phyloP scores from a whole-genome alignment of 352 stramenopile species.

The Globisporangium barbulae region DNA sequence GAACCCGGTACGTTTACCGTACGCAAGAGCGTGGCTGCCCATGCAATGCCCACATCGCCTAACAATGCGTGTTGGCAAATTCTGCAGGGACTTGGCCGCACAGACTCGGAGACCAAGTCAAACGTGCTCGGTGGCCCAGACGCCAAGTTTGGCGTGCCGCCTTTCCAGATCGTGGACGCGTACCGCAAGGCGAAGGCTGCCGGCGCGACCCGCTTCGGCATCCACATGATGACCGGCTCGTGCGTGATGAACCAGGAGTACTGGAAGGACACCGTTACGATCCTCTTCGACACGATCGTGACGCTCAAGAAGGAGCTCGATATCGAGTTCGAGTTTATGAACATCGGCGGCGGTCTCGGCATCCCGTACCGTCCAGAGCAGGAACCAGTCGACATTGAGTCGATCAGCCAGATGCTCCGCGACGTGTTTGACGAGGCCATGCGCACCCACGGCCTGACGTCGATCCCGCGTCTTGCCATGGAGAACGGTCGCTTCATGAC shows the following conservation, averaged over 20 bases:
- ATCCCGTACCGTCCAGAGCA: conserved; percentile 86
- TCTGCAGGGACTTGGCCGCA: conserved; percentile 64
- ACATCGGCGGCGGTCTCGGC: conserved; percentile 86
- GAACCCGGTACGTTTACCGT: conserved; percentile 45
- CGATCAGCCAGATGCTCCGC: conserved; percentile 73
- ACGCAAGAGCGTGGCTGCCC: not conserved
- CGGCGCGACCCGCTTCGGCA: conserved; percentile 83
- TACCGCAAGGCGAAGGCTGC: conserved; percentile 79
- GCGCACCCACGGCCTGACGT: conserved; percentile 54
- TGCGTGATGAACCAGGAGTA: conserved; percentile 89
- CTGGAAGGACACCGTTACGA: conserved; percentile 85
- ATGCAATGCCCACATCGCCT: not conserved
- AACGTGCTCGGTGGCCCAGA: conserved; percentile 86
- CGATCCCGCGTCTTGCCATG: conserved; percentile 78
- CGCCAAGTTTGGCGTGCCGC: conserved; percentile 87
- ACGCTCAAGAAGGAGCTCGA: conserved; percentile 70
- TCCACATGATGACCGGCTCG: conserved; percentile 92
- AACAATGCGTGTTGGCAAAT: not conserved
- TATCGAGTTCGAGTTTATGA: conserved; percentile 91
- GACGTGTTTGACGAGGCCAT: conserved; percentile 76
- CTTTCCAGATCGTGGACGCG: conserved; percentile 86
- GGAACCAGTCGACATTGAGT: conserved; percentile 56
- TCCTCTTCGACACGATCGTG: conserved; percentile 82
- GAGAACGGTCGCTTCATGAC: conserved; percentile 91
- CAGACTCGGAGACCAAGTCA: conserved; percentile 86